A percentile compares a stretch with the other conserved stretches of the same genome.
phyloP scores from a whole-genome alignment of 768 basidiomycete genomes.

The Pleurotus cornucopiae region DNA sequence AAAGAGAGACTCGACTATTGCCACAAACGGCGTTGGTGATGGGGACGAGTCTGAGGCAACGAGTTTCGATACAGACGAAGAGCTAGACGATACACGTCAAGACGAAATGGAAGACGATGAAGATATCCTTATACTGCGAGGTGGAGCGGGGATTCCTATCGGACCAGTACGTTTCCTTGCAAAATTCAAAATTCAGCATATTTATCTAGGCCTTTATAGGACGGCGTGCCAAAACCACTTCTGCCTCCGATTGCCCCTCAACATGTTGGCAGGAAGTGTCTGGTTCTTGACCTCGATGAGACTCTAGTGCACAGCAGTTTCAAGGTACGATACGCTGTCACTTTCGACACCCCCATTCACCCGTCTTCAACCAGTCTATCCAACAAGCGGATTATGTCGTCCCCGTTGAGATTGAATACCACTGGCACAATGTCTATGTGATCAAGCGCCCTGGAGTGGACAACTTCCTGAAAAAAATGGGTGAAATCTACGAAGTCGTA shows the following conservation, averaged over 20 bases:
- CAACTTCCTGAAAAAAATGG: slow-evolving; percentile 96
- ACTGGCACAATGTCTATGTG: slow-evolving; percentile 98
- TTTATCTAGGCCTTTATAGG: slow-evolving; percentile 36
- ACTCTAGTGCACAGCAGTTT: slow-evolving; percentile 97
- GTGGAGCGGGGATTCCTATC: slow-evolving; percentile 78
- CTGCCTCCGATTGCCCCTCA: slow-evolving; percentile 78
- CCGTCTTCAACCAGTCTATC: slow-evolving; percentile 61
- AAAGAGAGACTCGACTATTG: slow-evolving; percentile 30
- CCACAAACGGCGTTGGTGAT: slow-evolving; percentile 31
- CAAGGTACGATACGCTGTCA: slow-evolving; percentile 57
- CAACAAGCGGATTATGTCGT: slow-evolving; percentile 96
- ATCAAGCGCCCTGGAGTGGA: slow-evolving; percentile 99
- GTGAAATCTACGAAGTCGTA: slow-evolving; percentile 96
- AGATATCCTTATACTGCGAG: slow-evolving; percentile 66
- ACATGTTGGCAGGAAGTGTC: slow-evolving; percentile 87
- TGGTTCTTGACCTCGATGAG: slow-evolving; percentile 96
- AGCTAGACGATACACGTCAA: slow-evolving; percentile 39
- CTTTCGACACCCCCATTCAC: not conserved
- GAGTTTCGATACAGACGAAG: slow-evolving; percentile 47
- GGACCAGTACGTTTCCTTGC: slow-evolving; percentile 53
- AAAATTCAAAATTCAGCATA: too few relatives aligned
- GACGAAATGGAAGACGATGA: slow-evolving; percentile 72
- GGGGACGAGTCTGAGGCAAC: slow-evolving; percentile 45
- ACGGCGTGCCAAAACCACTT: slow-evolving; percentile 84
- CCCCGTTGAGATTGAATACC: slow-evolving; percentile 97